Percentiles rank a stretch among this genome's conserved stretches.
Conservation (phyloP, 2,329 filamentous ascomycete species). For the Penicillium oxalicum region DNA sequence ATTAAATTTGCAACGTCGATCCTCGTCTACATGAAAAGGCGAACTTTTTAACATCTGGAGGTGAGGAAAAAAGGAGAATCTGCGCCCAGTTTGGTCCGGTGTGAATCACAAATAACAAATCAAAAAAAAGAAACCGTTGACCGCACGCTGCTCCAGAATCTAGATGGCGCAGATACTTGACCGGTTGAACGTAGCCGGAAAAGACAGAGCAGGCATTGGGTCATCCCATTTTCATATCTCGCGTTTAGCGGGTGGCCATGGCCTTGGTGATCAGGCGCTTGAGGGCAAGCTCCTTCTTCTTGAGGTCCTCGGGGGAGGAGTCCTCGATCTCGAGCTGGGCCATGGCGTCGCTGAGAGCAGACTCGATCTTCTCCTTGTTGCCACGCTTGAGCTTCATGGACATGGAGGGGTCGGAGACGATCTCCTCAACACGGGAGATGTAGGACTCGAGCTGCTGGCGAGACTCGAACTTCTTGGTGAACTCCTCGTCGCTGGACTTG, state of each 20-base stretch:
- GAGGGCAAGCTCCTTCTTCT: constrained; percentile 98
- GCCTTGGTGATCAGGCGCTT: constrained; percentile 99
- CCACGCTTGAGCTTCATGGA: constrained; percentile 97
- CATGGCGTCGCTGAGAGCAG: constrained; percentile 95
- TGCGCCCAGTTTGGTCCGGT: constrained; percentile 24
- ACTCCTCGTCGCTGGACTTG: constrained; percentile 96
- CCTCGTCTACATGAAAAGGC: constrained; percentile 26
- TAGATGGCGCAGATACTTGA: constrained; percentile 18
- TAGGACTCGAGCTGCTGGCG: constrained; percentile 99
- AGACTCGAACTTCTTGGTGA: constrained; percentile 99
- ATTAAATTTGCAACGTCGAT: constrained; percentile 29
- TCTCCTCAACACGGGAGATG: constrained; percentile 97
- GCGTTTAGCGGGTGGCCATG: constrained; percentile 78
- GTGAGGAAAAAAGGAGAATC: constrained; percentile 13
- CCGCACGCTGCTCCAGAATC: constrained; percentile 19
- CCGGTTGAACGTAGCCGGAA: constrained; percentile 7
- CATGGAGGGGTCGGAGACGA: constrained; percentile 91
- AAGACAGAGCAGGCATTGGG: constrained; percentile 13
- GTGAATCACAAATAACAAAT: constrained; percentile 11
- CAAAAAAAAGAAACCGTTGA: constrained; percentile 20
- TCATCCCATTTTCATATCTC: constrained; percentile 24
- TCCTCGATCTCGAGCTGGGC: constrained; percentile 94
- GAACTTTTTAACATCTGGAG: constrained; percentile 24
- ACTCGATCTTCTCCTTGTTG: constrained; percentile 99
- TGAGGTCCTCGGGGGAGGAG: constrained; percentile 83